A percentile compares a stretch with the other conserved stretches of the same genome.
These are phyloP conservation scores for Talaromyces sp. DNA, from an alignment of 2,329 filamentous ascomycete species.

Conservation along the genomic window DNA sequence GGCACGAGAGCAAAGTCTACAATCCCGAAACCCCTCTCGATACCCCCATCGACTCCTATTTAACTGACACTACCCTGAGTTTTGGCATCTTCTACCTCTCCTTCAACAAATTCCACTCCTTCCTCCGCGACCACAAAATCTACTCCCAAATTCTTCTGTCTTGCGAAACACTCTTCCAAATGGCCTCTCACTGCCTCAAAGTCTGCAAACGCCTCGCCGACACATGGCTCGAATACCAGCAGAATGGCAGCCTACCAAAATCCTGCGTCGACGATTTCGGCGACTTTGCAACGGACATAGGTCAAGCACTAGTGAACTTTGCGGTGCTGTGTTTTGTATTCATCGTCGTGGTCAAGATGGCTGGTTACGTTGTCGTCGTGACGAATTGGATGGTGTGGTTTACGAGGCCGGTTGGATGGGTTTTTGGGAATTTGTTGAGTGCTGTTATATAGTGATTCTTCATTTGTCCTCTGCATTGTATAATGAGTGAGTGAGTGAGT, in stretches of 20 bases:
- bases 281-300: constrained; percentile 30
- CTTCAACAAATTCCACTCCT: constrained; percentile 9
- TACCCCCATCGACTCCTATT: not conserved
- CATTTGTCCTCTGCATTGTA: not conserved
- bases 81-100: constrained; percentile 12
- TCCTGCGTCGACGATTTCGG: constrained; percentile 29
- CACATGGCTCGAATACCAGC: constrained; percentile 30
- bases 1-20: not conserved
- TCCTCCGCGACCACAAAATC: constrained; percentile 8
- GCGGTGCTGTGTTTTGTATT: constrained; percentile 32
- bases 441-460: not conserved
- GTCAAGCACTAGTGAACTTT: constrained; percentile 34
- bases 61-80: not conserved
- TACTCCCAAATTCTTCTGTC: constrained; percentile 8
- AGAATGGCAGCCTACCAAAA: constrained; percentile 32
- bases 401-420: constrained; percentile 33
- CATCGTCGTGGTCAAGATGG: constrained; percentile 30
- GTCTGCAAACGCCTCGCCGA: constrained; percentile 23
- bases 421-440: constrained; percentile 22
- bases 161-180: constrained; percentile 9
- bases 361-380: constrained; percentile 33
- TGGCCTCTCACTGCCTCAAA: constrained; percentile 18
- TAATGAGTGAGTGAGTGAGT: not conserved
- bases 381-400: constrained; percentile 39
- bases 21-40: not conserved